Evolutionary conservation across 1,139 yeast genomes (phyloP), one percentile per base, ranked within the genome.

Genomic region (Kazachstania sp.): DNA sequence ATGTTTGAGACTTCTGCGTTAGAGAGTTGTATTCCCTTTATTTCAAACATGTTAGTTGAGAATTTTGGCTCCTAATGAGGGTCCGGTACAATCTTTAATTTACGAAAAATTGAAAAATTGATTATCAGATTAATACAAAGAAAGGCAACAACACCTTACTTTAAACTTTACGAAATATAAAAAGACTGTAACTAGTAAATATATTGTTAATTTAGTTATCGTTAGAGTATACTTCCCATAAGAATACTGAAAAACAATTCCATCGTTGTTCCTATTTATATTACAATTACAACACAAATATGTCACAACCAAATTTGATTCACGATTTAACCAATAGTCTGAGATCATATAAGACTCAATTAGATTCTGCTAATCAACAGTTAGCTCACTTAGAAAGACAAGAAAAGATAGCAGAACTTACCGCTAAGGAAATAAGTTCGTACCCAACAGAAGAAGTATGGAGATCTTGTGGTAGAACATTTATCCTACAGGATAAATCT

Each of bases 381-480:
- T 66, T 82, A 51, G 72, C 74, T 37, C 66, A 79, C 41, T 71
- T 78, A 29, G 71, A 74, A 47, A 78, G 86, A 51, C 82, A 80
- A 58, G 72, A 79, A 55, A 72, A 71, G 54, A 65, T 84, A 42
- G 75, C 82, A 32, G 74, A 75, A 20, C 70, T 78, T 41, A 81
- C 94, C 9, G 69, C 73, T 32, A 58, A 71, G 39, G 82, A 82
- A 54, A 69, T 86, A 49, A 70, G 70, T 39, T 72, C 78, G 45
- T 64, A 66, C 19, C 61, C 60, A 12, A 60, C 57, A 4, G 64
- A 78, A 19, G 62, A 64, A 2, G 90, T 88, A 4, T 88, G 95
- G 94, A 80, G 86, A 61, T 87, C 95, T 2, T 77, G 86, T 30
- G 96, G 96, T 20, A 84, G 84, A 66, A 78, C 87, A 52, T 84